Evolutionary conservation across 148 eudicot genomes (phyloP), one percentile per base, ranked within the genome.

Genomic region (Arbutus unedo): DNA sequence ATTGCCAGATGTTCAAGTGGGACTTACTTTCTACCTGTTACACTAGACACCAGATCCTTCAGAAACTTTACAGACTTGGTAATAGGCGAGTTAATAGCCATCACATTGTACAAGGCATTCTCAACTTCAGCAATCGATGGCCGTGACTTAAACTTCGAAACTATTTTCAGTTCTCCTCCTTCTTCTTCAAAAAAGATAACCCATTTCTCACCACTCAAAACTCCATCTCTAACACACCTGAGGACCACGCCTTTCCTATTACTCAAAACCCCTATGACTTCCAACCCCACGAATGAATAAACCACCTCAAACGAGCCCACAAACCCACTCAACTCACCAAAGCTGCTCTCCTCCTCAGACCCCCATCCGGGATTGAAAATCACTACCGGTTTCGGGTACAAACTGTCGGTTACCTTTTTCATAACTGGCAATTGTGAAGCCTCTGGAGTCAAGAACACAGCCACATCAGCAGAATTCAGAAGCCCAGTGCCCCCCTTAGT

Each of bases 221-320:
- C 87, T 6, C 94, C 98, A 57, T 93, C 92, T 87, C 82, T 90
- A 57, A 88, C 95, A 82, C 88, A 92, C 87, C 88, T 91, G 68
- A 92, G 93, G 31, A 96, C 86, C 77, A 93, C 88, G 14, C 99
- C 99, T 73, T 89, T 91, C 87, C 94, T 86, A 91, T 86, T 93
- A 67, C 93, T 96, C 83, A 96, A 83, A 79, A 96, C 51, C 82
- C 99, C 99, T 89, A 91, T 90, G 31, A 96, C 98, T 79, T 91
- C 98, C 86, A 94, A 87, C 5, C 98, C 99, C 86, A 90, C 83
- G 81, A 96, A 96, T n/a, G 99, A 93, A 85, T 93, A 96, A 21
- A 96, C 84, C 53, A 96, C 99, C 18, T 94, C 93, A 76, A 96
- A 96, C 54, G 99, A 91, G 14, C 90, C 87, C 76, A 88, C 82